Evolutionary conservation across 2,329 filamentous ascomycete genomes (phyloP), one percentile per base, ranked within the genome.

Genomic region (Colletotrichum tanaceti): DNA sequence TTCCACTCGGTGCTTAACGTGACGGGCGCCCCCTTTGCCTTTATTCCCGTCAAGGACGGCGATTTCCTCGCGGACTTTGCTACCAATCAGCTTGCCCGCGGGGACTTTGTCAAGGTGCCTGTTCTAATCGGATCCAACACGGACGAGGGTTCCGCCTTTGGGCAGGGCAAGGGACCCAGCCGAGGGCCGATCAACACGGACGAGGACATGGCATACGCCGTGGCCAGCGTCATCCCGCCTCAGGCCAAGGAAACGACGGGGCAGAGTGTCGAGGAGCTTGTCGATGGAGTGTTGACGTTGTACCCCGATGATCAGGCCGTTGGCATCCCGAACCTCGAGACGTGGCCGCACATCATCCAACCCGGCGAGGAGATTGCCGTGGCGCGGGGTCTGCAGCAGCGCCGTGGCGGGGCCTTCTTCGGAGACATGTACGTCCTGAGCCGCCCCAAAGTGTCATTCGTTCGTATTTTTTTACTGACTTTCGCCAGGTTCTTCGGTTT

Each of bases 101-200:
- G 79, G 1, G 68, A 73, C 10, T 82, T 82, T 54, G 73, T 75
- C 50, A 74, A 75, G 59, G 75, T 81, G 0, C 79, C 79, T 0
- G 46, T 79, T 2, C 72, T 82, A 0, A 75, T 78, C 35, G 80
- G 80, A 5, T 71, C 76, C 11, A 82, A 80, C 64, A 71, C 73
- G 3, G 77, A 79, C 43, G 77, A 78, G 63, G 77, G 77, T 13
- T 58, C 72, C 2, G 68, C 72, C 2, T 75, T 75, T 50, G 73
- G 72, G 11, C 50, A 49, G 11, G 75, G 65, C 43, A 74, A 41
- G 47, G 73, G 68, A 1, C 67, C 67, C 24, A 58, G 47, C 20
- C 46, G 58, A 18, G 70, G 71, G 3, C 71, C 67, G 5, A 68
- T 78, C 24, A 71, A 77, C 49, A 75, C 73, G 0, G 75, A 79